phyloP scores from a whole-genome alignment of 2,329 filamentous ascomycete species.

The Aureobasidium subglaciale region DNA sequence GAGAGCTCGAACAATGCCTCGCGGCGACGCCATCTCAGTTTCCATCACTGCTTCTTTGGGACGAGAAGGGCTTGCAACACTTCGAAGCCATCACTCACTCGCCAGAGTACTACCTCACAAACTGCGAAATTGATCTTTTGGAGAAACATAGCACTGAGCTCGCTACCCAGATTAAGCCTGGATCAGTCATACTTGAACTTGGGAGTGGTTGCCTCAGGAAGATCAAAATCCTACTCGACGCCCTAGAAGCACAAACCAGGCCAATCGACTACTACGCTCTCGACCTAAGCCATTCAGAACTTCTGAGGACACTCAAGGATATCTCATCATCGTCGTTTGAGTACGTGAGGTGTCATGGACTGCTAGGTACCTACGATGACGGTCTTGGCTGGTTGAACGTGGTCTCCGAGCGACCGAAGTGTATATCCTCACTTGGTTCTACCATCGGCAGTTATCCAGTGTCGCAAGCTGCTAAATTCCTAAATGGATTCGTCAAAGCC shows the following conservation, averaged over 20 bases:
- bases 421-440: background rate
- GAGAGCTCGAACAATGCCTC: background rate
- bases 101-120: slow-evolving; percentile 3
- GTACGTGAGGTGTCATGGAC: background rate
- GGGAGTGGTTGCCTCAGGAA: slow-evolving; percentile 4
- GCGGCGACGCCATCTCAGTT: background rate
- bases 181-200: background rate
- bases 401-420: background rate
- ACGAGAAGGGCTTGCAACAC: background rate
- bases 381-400: background rate
- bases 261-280: slow-evolving; percentile 1
- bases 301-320: background rate
- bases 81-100: slow-evolving; percentile 3
- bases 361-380: slow-evolving; percentile 1
- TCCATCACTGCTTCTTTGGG: slow-evolving; percentile 1
- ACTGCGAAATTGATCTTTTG: background rate
- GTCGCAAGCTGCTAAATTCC: background rate
- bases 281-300: background rate
- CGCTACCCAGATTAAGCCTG: background rate
- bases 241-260: background rate
- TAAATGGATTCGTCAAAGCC: background rate
- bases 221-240: slow-evolving; percentile 2
- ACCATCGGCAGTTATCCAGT: background rate
- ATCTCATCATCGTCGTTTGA: background rate
- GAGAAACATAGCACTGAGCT: background rate